These are phyloP conservation scores for Chlorella sp. DNA, from an alignment of 139 green algal species.

Conservation along the genomic window DNA sequence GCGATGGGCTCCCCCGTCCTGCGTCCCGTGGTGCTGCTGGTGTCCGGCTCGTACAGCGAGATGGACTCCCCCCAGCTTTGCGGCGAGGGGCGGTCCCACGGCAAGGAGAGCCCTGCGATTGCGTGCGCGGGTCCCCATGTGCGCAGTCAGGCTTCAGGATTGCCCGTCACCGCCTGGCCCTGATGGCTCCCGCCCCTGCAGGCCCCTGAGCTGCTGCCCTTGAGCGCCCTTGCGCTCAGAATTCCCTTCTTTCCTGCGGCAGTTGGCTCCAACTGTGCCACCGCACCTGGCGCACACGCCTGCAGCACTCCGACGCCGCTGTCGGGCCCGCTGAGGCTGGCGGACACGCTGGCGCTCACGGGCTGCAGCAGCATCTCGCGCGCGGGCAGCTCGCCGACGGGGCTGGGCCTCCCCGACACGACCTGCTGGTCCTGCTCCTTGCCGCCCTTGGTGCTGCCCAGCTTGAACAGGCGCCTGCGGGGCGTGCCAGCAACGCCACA, in stretches of 20 bases:
- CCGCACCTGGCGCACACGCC: constrained; percentile 4
- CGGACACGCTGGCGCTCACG: neutral
- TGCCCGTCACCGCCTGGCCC: neutral
- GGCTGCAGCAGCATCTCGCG: no score
- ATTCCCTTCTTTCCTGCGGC: no score
- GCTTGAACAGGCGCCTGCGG: no score
- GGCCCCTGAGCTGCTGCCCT: neutral
- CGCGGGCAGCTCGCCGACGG: no score
- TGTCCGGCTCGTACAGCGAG: constrained; percentile 34
- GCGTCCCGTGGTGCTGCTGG: constrained; percentile 6
- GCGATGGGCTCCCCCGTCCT: constrained; percentile 40
- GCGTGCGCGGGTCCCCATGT: no score
- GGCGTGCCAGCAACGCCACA: no score
- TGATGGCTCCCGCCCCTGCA: no score
- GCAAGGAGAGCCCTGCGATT: constrained; percentile 1
- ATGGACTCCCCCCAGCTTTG: constrained; percentile 29
- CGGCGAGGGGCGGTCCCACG: constrained; percentile 13
- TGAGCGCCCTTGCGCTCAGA: no score
- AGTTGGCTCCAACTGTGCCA: neutral
- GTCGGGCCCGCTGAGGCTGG: neutral
- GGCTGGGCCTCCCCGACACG: no score
- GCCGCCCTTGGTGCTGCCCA: no score
- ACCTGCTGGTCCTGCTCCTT: no score
- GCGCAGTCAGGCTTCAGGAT: no score
- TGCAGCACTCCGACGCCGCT: neutral